Conservation (phyloP, 345 rosid species). For the Lumnitzera littorea region DNA sequence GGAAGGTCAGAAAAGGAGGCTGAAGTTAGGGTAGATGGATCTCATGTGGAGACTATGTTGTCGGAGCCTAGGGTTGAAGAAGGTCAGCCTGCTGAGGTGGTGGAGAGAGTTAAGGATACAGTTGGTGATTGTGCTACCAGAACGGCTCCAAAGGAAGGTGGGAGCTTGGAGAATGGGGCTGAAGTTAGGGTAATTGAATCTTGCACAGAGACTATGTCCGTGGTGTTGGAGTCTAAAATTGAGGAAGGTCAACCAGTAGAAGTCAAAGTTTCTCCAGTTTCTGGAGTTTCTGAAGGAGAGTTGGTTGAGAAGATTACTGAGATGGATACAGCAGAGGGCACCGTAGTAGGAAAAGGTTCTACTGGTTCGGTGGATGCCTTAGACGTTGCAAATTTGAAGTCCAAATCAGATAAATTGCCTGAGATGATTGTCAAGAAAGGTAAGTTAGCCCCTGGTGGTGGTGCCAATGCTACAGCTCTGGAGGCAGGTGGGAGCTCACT, state of each 20-base stretch:
- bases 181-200: constrained; percentile 4
- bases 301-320: neutral
- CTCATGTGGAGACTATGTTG: neutral
- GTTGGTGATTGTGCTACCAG: no score
- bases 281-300: neutral
- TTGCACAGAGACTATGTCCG: neutral
- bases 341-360: neutral
- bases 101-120: neutral
- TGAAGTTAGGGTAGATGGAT: constrained; percentile 5
- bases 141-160: no score
- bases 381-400: no score
- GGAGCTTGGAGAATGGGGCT: constrained; percentile 1
- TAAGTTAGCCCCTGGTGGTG: no score
- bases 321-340: neutral
- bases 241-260: neutral
- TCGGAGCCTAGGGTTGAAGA: neutral
- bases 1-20: constrained; percentile 1
- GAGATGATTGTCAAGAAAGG: no score
- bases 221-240: neutral
- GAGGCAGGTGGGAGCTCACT: no score
- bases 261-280: neutral
- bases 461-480: no score
- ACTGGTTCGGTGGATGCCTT: neutral
- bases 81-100: neutral
- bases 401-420: no score